Base-by-base conservation (phyloP, 371 early-diverging fungal genomes). In the Saksenaea oblongispora region DNA sequence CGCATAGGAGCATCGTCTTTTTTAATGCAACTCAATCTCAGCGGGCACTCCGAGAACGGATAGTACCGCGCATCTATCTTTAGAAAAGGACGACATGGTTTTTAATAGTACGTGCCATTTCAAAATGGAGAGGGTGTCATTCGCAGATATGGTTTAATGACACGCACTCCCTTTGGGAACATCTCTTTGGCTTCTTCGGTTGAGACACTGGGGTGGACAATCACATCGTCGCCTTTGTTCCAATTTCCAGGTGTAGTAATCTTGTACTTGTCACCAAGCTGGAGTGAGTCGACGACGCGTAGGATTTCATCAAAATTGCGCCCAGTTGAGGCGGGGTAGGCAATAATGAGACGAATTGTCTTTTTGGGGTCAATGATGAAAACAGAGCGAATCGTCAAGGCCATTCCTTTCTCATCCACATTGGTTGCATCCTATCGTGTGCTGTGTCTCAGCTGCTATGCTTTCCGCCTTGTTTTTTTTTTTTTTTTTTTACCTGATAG, bases 221-320 rank as follows among this genome's bases (percentile, higher is more conserved):
- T 94, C 36, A 96, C 94, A 61, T 93, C 88, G 55, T 89, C 88
- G 17, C 89, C 91, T 41, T 84, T 79, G 74, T 82, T 87, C 97
- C 97, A 97, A 79, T 93, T 90, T 65, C 91, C 95, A 8, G 97
- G 97, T 22, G 97, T 97, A 22, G 95, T 93, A 68, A 95, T 87
- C 34, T 88, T 87, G 71, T 90, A 80, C 66, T 80, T 83, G 73
- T 97, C 96, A 53, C 88, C 87, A 41, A 95, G 79, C 78, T 95
- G 94, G 59, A 97, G 81, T 27, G 93, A 90, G 79, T 97, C 97
- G 51, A 95, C 83, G 4, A 90, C 89, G 28, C 97, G 90, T 68
- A 97, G 73, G 70, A 96, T 88, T 83, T 97, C 96, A 70, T 93
- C 89, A 87, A 95, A 95, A 89, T 95, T 95, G 70, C 97, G 89